Base-by-base conservation (phyloP, 371 early-diverging fungal species). In the Mortierella sp. region DNA sequence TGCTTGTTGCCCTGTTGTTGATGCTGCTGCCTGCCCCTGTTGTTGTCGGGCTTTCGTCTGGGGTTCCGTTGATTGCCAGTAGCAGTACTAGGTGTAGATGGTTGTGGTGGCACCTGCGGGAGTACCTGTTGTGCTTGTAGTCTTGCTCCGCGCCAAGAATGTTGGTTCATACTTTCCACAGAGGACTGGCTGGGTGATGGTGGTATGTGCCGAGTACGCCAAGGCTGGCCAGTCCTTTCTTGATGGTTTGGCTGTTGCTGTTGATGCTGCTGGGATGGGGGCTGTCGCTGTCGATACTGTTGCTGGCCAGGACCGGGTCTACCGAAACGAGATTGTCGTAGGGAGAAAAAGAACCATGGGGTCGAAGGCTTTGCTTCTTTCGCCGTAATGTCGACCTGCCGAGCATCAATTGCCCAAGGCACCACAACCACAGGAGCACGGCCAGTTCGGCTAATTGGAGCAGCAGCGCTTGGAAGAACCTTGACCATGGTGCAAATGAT, bases 401-500 rank as follows among this genome's bases (percentile, higher is more conserved):
- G 68, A 34, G 13, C 4, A 2, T 34, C 45, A 9, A 34, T 24
- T 19, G 75, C 40, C 75, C 74, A 74, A 10, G 29, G 31, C 7
- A 68, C 26, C 22, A 37, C 45, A 26, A 68, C 13, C 5, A 9
- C 29, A 4, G 34, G 5, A 7, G 24, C 22, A 31, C 39, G 48
- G 24, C 31, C 31, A 24, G 48, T 1, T 31, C 41, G 29, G 10
- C 22, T 29, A 9, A 19, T 13, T 1, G 45, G 68, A 5, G 34
- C 48, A 37, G 34, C 48, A 37, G 66, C 26, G 47, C 41, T 55
- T 14, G 74, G 71, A 9, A 39, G 64, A 0, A 44, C 40, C 31
- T n/a, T 76, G 44, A 72, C 73, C 47, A 50, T n/a, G 48, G 29
- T 71, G 45, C 82, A 48, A 9, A 68, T 63, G 41, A 81, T 77